Base-by-base conservation (phyloP, 495 filamentous ascomycete genomes). In the Mytilinidion resinicola region DNA sequence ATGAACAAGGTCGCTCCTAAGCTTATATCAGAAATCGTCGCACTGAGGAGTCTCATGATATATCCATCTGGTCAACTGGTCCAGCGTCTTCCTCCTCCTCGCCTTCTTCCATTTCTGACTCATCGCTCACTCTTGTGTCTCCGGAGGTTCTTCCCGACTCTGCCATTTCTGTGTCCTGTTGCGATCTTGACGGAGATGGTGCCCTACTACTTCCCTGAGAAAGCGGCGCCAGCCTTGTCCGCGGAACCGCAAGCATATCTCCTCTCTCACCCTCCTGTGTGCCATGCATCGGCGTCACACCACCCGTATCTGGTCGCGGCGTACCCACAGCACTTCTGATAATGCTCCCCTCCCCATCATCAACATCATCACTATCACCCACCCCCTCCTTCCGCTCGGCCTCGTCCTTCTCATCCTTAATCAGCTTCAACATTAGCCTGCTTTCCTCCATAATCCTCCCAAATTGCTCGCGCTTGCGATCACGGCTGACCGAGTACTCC, bases 401-500 rank as follows among this genome's bases (percentile, higher is more conserved):
- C 73, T 96, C 93, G 70, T 97, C 93, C 72, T 96, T 96, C 77
- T 96, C 91, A 71, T 96, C 91, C 42, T 89, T 82, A 63, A 98
- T 97, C 65, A 95, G 74, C 35, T 85, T 81, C 49, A 91, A 78
- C 63, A 97, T 78, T 59, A 89, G 79, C 83, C 87, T 88, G 4
- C 90, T 88, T 76, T 97, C 91, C 39, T 91, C 90, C 57, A 96
- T 88, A 67, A 98, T 93, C 61, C 83, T 78, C 11, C 85, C 88
- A 72, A 97, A 98, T 73, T 96, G 90, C 65, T 87, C 86, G 41
- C 90, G 73, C 36, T 95, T 78, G 69, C 95, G 90, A 15, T 80
- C 74, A 92, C 92, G 97, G 4, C 90, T 95, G 50, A 77, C 77
- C 9, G 83, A 85, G 72, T 93, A 96, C 37, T 86, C 83, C 70